A percentile compares a stretch with the other conserved stretches of the same genome.
Evolutionary conservation across 2,329 filamentous ascomycete species (phyloP).

Genomic region (Sporothrix curviconia): DNA sequence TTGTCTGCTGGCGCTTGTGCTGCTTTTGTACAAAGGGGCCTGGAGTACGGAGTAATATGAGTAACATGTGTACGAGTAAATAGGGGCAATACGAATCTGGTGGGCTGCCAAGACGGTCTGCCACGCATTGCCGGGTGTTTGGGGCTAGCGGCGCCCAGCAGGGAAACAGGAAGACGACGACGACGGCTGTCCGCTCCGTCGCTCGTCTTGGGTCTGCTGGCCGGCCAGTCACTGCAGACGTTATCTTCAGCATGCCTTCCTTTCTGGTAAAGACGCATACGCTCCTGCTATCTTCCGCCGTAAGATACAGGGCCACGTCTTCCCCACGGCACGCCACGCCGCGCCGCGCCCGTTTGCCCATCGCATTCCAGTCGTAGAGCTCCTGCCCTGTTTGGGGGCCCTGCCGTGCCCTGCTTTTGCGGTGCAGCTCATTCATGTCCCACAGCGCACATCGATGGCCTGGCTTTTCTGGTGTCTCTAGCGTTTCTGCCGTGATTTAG

Average conservation of each 20-base stretch:
- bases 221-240: background rate
- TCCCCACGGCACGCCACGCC: background rate
- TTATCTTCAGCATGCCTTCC: background rate
- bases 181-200: no score
- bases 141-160: constrained; percentile 2
- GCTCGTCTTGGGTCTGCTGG: no score
- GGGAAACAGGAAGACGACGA: background rate
- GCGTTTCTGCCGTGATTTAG: background rate
- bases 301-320: background rate
- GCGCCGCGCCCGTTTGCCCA: no score
- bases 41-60: background rate
- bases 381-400: no score
- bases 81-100: constrained; percentile 5
- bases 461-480: no score
- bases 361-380: no score
- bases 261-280: background rate
- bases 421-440: no score
- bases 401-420: no score
- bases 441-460: background rate
- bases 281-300: background rate
- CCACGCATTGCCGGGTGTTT: background rate
- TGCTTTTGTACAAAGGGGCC: background rate
- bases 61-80: no score
- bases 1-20: background rate
- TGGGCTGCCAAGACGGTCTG: constrained; percentile 12